Evolutionary conservation across 345 rosid genomes (phyloP).

Genomic region (Turnera subulata): DNA sequence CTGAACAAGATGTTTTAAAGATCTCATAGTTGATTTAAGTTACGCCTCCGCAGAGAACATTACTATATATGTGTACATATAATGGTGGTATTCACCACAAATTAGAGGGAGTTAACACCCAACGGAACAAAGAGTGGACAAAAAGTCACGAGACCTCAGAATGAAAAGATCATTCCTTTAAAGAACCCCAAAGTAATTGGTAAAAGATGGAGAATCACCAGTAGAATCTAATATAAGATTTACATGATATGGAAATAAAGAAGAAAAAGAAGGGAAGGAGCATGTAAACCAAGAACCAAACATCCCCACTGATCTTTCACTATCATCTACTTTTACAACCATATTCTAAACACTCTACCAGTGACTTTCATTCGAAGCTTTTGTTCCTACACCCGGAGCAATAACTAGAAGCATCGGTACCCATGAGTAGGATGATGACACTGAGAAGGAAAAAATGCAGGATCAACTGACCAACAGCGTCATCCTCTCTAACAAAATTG

Average conservation of each 20-base stretch:
- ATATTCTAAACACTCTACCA: background rate
- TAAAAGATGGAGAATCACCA: background rate
- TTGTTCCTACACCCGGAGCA: conserved; percentile 2
- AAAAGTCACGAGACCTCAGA: too few relatives aligned
- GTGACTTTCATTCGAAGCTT: conserved; percentile 5
- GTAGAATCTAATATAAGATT: too few relatives aligned
- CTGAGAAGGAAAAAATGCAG: background rate
- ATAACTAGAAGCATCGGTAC: background rate
- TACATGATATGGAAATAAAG: too few relatives aligned
- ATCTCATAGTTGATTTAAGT: too few relatives aligned
- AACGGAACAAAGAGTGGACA: too few relatives aligned
- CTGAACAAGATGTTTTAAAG: too few relatives aligned
- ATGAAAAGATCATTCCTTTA: background rate
- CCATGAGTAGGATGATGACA: too few relatives aligned
- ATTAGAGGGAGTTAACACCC: too few relatives aligned
- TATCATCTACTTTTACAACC: conserved; percentile 3
- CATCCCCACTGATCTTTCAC: background rate
- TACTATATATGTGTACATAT: too few relatives aligned
- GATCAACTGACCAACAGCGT: background rate
- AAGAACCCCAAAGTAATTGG: too few relatives aligned
- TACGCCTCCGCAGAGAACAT: too few relatives aligned
- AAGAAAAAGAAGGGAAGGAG: background rate
- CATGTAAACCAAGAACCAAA: background rate
- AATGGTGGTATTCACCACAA: too few relatives aligned
- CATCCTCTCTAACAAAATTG: conserved; percentile 11